Evolutionary conservation across 176 grass and related monocot species (phyloP), one percentile per base, ranked within the genome.

Genomic region (Chloris gayana): DNA sequence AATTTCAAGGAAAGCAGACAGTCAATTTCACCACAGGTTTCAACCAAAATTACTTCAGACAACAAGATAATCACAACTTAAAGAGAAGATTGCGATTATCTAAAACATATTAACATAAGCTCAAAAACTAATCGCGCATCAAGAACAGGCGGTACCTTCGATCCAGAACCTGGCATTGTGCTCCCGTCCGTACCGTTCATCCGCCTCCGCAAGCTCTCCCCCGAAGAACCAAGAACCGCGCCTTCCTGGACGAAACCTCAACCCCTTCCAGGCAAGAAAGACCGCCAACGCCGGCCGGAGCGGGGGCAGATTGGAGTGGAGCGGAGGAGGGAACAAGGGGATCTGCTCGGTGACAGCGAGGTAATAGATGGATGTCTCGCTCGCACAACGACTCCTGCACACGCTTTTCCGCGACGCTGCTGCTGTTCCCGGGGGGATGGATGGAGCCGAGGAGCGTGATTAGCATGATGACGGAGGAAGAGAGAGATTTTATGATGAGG

Each of bases 401-500:
- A 6, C 38, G 12, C 29, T 34, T 67, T 85, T 56, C 45, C 29
- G 75, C 34, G 81, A 79, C 0, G 80, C 7, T 30, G n/a, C n/a
- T n/a, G 49, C 50, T 27, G 45, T 22, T 46, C 59, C 76, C 21
- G 61, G 67, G 64, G n/a, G 68, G 11, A 35, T 39, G 63, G 54
- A 72, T 70, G 78, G 53, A 9, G n/a, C n/a, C n/a, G n/a, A n/a
- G n/a, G n/a, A n/a, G 19, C 32, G 33, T 19, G 42, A 58, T 45
- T n/a, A 22, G 81, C 86, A 84, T 88, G 75, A n/a, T 75, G 86
- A 84, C 69, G 59, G 69, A 49, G 60, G 32, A 29, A 44, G 39
- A 50, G 75, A 62, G 46, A 44, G 73, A 79, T 83, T 83, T 88
- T 83, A 88, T 88, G 75, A 61, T 80, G 19, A 33, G 60, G 39